Conservation (phyloP, 257 asterid genomes). For the Jacaranda copaia region DNA sequence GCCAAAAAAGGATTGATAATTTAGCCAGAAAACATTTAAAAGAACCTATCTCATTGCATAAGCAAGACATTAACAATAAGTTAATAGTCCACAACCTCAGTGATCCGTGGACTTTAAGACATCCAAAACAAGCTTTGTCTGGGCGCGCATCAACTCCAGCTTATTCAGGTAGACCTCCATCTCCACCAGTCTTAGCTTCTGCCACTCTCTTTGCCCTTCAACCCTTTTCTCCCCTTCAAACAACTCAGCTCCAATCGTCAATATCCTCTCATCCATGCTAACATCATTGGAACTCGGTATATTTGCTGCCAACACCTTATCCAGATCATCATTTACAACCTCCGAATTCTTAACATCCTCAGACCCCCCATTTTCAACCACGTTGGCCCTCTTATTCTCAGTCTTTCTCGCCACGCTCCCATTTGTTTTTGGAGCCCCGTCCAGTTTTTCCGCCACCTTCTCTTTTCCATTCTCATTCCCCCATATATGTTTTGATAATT, state of each 20-base stretch:
- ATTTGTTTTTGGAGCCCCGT: constrained; percentile 37
- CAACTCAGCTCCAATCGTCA: constrained; percentile 36
- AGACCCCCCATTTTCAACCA: constrained; percentile 25
- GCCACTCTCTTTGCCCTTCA: constrained; percentile 50
- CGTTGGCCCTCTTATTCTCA: constrained; percentile 15
- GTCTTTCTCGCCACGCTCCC: constrained; percentile 36
- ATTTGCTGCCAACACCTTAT: constrained; percentile 25
- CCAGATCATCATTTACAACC: constrained; percentile 2
- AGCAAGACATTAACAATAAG: not conserved
- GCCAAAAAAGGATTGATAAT: not conserved
- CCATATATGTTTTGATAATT: constrained; percentile 56
- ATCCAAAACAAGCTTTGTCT: constrained; percentile 43
- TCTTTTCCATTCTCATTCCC: constrained; percentile 40
- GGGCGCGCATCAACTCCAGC: constrained; percentile 38
- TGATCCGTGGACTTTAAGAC: constrained; percentile 29
- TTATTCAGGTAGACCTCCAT: constrained; percentile 38
- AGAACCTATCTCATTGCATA: not conserved
- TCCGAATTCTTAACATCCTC: constrained; percentile 26
- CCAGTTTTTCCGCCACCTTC: constrained; percentile 13
- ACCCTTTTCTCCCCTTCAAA: constrained; percentile 37
- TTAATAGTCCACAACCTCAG: not conserved
- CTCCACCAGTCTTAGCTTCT: constrained; percentile 38
- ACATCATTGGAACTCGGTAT: constrained; percentile 3
- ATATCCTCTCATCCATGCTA: constrained; percentile 41
- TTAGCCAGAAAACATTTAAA: not conserved